A percentile compares a stretch with the other conserved stretches of the same genome.
Evolutionary conservation across 176 grass and related monocot species (phyloP).

Genomic region (Chloris gayana): DNA sequence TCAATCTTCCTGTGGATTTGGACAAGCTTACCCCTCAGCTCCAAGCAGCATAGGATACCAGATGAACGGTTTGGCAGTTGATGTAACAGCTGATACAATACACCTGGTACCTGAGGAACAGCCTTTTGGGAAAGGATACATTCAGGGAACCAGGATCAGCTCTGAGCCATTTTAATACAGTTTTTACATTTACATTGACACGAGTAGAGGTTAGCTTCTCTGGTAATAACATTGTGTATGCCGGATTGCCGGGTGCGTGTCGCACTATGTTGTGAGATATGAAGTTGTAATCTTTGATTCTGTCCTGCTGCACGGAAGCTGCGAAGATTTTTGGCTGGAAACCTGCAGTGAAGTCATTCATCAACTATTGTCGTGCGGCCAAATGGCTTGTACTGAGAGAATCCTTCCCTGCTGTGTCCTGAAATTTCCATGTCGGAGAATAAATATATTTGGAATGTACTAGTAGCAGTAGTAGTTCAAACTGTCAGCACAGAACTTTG

Average conservation of each 20-base stretch:
- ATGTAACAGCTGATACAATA: background rate
- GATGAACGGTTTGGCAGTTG: background rate
- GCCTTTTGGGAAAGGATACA: background rate
- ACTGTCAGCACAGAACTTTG: too few relatives aligned
- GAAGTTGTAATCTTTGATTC: background rate
- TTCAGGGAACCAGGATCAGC: background rate
- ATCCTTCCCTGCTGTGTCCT: too few relatives aligned
- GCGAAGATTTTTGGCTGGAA: background rate
- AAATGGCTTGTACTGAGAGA: background rate
- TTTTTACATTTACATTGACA: background rate
- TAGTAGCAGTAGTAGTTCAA: too few relatives aligned
- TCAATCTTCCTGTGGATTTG: slow-evolving; percentile 60
- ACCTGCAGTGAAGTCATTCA: background rate
- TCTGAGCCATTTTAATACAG: background rate
- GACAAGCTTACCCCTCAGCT: slow-evolving; percentile 50
- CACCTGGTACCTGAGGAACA: background rate
- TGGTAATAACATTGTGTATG: slow-evolving; percentile 1
- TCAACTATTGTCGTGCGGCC: background rate
- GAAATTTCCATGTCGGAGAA: too few relatives aligned
- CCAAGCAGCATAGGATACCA: slow-evolving; percentile 39
- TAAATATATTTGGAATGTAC: too few relatives aligned
- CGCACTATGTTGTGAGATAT: background rate
- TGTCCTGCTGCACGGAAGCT: too few relatives aligned
- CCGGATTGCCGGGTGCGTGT: background rate
- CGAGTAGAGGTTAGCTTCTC: background rate